Conservation (phyloP, 1,284 basidiomycete species). For the Xerocomus amazonicus region DNA sequence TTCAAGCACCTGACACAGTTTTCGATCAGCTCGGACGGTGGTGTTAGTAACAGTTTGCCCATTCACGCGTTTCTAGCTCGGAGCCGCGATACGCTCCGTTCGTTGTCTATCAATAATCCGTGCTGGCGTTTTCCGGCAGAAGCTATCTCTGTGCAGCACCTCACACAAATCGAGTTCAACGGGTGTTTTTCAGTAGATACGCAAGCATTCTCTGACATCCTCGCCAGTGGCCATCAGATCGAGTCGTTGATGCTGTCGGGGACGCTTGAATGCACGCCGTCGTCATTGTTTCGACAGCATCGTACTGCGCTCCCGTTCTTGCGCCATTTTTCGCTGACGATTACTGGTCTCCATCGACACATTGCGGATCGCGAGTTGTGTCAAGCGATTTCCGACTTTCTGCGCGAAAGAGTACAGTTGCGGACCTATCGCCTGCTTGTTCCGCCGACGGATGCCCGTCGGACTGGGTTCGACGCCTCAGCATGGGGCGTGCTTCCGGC, state of each 20-base stretch:
- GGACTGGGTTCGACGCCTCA: constrained; percentile 62
- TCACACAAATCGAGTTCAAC: constrained; percentile 59
- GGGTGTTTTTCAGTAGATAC: constrained; percentile 51
- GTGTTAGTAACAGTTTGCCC: constrained; percentile 37
- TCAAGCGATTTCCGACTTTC: constrained; percentile 62
- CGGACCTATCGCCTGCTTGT: constrained; percentile 52
- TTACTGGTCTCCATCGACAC: constrained; percentile 43
- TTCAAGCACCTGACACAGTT: constrained; percentile 60
- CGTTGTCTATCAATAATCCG: constrained; percentile 51
- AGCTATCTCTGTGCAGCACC: constrained; percentile 54
- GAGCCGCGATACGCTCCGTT: constrained; percentile 52
- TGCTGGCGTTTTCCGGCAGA: constrained; percentile 56
- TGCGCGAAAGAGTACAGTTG: constrained; percentile 54
- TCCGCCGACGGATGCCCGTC: constrained; percentile 45
- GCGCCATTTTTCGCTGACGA: constrained; percentile 56
- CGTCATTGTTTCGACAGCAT: constrained; percentile 47
- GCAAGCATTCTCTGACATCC: constrained; percentile 54
- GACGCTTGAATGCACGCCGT: constrained; percentile 46
- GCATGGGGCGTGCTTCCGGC: constrained; percentile 69
- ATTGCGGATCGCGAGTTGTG: constrained; percentile 58
- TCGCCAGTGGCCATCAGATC: constrained; percentile 57
- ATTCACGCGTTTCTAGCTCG: constrained; percentile 49
- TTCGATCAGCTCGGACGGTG: constrained; percentile 44
- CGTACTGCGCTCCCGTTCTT: constrained; percentile 51
- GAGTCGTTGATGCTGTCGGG: constrained; percentile 56